phyloP scores from a whole-genome alignment of 169 alveolate species.

The Gregarina niphandrodes region DNA sequence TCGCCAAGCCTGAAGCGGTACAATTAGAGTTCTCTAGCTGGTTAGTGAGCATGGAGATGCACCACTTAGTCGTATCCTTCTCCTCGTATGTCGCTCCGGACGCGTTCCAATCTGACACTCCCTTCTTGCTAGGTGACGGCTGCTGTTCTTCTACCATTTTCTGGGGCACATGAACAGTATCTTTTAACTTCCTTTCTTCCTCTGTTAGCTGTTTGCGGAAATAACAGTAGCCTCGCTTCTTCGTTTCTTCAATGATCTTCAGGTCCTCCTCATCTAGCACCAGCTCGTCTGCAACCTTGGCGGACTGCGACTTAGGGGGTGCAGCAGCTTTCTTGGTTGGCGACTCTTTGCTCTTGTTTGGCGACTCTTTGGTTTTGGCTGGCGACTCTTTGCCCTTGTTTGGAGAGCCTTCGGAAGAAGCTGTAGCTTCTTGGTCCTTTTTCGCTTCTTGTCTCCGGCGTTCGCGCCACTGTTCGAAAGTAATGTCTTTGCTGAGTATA shows the following conservation, averaged over 20 bases:
- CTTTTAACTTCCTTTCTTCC: constrained; percentile 23
- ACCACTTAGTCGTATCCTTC: constrained; percentile 13
- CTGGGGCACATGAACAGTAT: constrained; percentile 13
- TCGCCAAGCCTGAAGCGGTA: too few species aligned
- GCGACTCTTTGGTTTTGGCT: constrained; percentile 13
- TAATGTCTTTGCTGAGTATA: constrained; percentile 12
- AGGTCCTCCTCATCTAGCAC: constrained; percentile 31
- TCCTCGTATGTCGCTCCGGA: constrained; percentile 34
- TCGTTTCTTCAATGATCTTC: constrained; percentile 25
- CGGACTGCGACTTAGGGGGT: background rate
- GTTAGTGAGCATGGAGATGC: too few species aligned
- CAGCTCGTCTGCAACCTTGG: constrained; percentile 1
- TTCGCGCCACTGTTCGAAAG: constrained; percentile 15
- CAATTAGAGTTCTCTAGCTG: too few species aligned
- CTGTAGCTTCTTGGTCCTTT: background rate
- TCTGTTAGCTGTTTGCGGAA: constrained; percentile 24
- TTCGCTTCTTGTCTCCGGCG: constrained; percentile 6
- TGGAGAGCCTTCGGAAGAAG: background rate
- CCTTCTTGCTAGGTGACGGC: background rate
- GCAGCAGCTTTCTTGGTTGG: background rate
- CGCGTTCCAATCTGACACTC: constrained; percentile 28
- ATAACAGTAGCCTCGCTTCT: constrained; percentile 29
- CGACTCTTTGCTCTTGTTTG: background rate
- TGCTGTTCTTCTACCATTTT: constrained; percentile 2
- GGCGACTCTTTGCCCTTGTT: background rate